Evolutionary conservation across 768 basidiomycete species (phyloP), one percentile per base, ranked within the genome.

Genomic region (Collybiopsis confluens): DNA sequence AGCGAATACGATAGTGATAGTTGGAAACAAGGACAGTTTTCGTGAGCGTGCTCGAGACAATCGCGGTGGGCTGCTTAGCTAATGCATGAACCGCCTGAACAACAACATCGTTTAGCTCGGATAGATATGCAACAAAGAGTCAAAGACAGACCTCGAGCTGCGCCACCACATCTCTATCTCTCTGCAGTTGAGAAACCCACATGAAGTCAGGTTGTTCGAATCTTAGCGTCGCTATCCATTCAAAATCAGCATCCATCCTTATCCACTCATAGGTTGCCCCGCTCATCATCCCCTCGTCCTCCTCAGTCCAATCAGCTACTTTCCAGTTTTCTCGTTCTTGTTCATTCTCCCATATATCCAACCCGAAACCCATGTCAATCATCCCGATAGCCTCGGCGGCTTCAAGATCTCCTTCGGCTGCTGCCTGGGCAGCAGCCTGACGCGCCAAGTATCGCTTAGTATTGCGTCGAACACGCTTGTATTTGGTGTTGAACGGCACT

Each of bases 241-340:
- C 97, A 67, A 97, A 95, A 66, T 99, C 97, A 15, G 97, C 94
- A 64, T 99, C 97, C 79, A 98, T 91, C 58, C 97, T 78, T 55
- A 99, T 98, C 96, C 96, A 99, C 70, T 99, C 97, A 69, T 98
- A 99, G 2, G 93, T 96, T 58, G 96, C 95, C 16, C 91, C 91
- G 36, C 88, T 86, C 92, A 98, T 96, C 40, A 80, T 76, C 56
- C 88, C 85, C 64, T 97, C 95, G 56, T 98, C 94, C 60, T 97
- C 93, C 62, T 97, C 95, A 4, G 90, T 91, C 97, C 97, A 98
- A 66, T 98, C 95, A 5, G 90, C 89, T 3, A 98, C 95, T 66
- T 90, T 90, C 97, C 96, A 98, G 57, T 87, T 88, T 66, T 92
- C 90, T 42, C 92, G 83, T 64, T 93, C 91, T 63, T 85, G 81